Evolutionary conservation across 148 eudicot genomes (phyloP), one percentile per base, ranked within the genome.

Genomic region (Mesembryanthemum crystallinum): DNA sequence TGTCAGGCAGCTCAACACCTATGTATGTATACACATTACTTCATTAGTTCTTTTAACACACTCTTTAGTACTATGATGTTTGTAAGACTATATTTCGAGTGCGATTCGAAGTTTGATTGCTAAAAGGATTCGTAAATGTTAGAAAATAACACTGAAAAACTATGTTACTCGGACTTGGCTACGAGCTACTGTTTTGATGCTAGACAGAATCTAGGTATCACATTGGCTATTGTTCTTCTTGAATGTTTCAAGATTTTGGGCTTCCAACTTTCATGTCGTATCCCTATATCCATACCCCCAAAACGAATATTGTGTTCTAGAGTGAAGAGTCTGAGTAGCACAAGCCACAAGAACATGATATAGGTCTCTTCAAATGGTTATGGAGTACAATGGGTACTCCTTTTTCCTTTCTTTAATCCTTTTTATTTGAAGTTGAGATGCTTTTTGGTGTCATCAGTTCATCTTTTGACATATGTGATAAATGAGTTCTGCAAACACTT

Each of bases 1-100:
- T 64, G 88, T 88, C 59, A 66, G 91, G 33, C 91, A 88, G 70
- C 91, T 88, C 81, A 88, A 88, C 63, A 88, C 91, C 75, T 88
- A 88, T 77, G 91, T 88, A 74, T 60, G 89, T 69, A 23, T 55
- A 8, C 9, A 10, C 7, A 0, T 18, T 67, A 10, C 24, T 29
- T 61, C 6, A n/a, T 21, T 9, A n/a, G 5, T 8, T 10, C 23
- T 54, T 8, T 20, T 9, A 39, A 39, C 43, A 5, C 43, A 5
- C 43, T 0, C 2, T 39, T 39, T 39, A 5, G 43, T 39, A 9
- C 9, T 39, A 39, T 39, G 43, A 39, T 39, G 43, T 39, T 9
- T 9, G 5, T 39, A 6, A 39, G n/a, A n/a, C n/a, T n/a, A n/a
- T n/a, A n/a, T n/a, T n/a, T n/a, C n/a, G n/a, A n/a, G n/a, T n/a